Evolutionary conservation across 2,329 filamentous ascomycete genomes (phyloP).

Genomic region (Colletotrichum brevisporum): DNA sequence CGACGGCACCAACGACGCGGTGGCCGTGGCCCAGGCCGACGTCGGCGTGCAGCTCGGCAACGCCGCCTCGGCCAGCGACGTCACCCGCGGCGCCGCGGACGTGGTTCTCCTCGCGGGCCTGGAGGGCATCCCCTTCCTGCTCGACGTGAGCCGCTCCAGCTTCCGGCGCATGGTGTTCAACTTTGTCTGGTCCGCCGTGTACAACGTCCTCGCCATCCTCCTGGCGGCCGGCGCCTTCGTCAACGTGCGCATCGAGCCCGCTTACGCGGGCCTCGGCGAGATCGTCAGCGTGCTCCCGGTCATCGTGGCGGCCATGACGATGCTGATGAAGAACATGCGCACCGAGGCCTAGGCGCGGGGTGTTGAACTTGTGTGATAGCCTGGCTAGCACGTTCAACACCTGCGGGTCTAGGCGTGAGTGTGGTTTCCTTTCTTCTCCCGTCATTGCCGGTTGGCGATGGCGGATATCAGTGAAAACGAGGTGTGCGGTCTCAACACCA

Average conservation of each 20-base stretch:
- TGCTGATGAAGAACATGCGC: slow-evolving; percentile 44
- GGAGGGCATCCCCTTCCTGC: slow-evolving; percentile 63
- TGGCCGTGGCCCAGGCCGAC: slow-evolving; percentile 71
- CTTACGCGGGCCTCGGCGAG: slow-evolving; percentile 73
- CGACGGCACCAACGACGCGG: slow-evolving; percentile 76
- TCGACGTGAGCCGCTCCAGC: slow-evolving; percentile 59
- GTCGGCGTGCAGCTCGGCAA: slow-evolving; percentile 72
- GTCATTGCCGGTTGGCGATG: slow-evolving; percentile 12
- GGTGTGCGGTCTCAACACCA: slow-evolving; percentile 23
- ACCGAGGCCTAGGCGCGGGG: background rate
- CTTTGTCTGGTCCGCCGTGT: slow-evolving; percentile 73
- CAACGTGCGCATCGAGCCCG: slow-evolving; percentile 62
- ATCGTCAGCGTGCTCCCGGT: slow-evolving; percentile 76
- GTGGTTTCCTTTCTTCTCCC: background rate
- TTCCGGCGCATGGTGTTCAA: slow-evolving; percentile 68
- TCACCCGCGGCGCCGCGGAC: slow-evolving; percentile 69
- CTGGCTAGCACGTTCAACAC: slow-evolving; percentile 31
- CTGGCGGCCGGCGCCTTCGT: slow-evolving; percentile 71
- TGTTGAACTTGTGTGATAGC: background rate
- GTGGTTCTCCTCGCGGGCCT: slow-evolving; percentile 69
- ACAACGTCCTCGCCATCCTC: slow-evolving; percentile 73
- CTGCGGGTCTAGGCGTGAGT: slow-evolving; percentile 11
- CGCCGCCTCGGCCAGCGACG: slow-evolving; percentile 60
- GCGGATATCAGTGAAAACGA: background rate
- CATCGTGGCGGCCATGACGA: slow-evolving; percentile 54